These are phyloP conservation scores for Cladosporium sp. DNA, from an alignment of 2,329 filamentous ascomycete genomes.

Conservation along the genomic window DNA sequence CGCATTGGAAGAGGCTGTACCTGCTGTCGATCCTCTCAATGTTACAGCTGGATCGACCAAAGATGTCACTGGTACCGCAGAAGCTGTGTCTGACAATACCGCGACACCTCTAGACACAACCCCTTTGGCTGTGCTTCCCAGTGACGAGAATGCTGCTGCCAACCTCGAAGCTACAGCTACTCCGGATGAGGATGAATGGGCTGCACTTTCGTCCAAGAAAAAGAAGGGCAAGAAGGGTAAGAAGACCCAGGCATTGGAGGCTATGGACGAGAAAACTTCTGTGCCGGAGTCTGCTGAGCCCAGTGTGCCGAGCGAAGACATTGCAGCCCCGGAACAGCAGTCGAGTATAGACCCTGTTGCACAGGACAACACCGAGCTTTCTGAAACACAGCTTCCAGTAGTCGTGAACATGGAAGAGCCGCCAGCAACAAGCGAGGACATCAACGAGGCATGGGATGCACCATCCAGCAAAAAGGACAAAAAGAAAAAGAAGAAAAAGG, in stretches of 20 bases:
- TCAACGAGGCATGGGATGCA: not conserved
- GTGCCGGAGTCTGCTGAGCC: not conserved
- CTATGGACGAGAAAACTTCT: not conserved
- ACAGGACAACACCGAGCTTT: slow-evolving; percentile 13
- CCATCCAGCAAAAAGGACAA: slow-evolving; percentile 6
- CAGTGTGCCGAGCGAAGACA: not conserved
- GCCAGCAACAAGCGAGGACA: not conserved
- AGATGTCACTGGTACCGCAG: not conserved
- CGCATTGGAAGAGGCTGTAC: not conserved
- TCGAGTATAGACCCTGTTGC: not conserved
- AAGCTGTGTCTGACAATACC: not conserved
- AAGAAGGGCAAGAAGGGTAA: slow-evolving; percentile 29
- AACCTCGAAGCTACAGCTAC: not conserved
- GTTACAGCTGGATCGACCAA: not conserved
- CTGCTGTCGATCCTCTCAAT: not conserved
- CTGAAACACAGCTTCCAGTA: slow-evolving; percentile 25
- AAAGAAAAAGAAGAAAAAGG: slow-evolving; percentile 26
- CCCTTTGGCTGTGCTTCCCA: not conserved
- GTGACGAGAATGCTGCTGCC: not conserved
- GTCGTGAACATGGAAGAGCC: not conserved
- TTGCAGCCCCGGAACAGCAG: not conserved
- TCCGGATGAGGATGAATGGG: slow-evolving; percentile 21
- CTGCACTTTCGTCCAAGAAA: slow-evolving; percentile 5
- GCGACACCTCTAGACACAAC: not conserved
- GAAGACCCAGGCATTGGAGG: not conserved